A percentile compares a stretch with the other conserved stretches of the same genome.
Evolutionary conservation across 305 asterid species (phyloP).

Genomic region (Striga hermonthica): DNA sequence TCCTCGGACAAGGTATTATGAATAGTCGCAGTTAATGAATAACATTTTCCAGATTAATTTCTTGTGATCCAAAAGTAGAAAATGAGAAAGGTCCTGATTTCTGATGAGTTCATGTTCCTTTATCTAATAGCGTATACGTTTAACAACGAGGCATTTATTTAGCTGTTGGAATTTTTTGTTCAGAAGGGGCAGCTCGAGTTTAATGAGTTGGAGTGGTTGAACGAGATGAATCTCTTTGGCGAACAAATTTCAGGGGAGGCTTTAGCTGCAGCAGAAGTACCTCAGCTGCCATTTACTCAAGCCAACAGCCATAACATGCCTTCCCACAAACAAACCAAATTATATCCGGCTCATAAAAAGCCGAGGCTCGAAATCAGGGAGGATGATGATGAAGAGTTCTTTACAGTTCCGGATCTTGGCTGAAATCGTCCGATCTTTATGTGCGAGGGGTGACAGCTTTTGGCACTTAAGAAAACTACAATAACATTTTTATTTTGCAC

Average conservation of each 20-base stretch:
- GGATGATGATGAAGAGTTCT: conserved; percentile 68
- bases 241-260: conserved; percentile 51
- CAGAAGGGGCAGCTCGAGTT: conserved; percentile 84
- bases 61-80: too few relatives aligned
- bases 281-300: conserved; percentile 63
- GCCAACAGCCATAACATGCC: conserved; percentile 29
- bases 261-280: conserved; percentile 77
- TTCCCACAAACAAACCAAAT: conserved; percentile 42
- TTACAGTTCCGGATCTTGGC: conserved; percentile 95
- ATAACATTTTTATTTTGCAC: too few relatives aligned
- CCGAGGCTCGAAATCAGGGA: conserved; percentile 59
- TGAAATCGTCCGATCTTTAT: conserved; percentile 26
- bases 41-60: too few relatives aligned
- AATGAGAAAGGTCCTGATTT: too few relatives aligned
- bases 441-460: too few relatives aligned
- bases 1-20: conserved; percentile 55
- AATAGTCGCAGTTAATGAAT: too few relatives aligned
- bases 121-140: too few relatives aligned
- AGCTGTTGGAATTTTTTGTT: conserved; percentile 1
- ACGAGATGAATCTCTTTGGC: conserved; percentile 56
- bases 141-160: background rate
- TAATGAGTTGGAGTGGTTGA: conserved; percentile 75
- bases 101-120: too few relatives aligned
- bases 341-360: conserved; percentile 59
- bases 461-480: too few relatives aligned